Conservation (phyloP, 345 rosid genomes). For the Ricinus communis region DNA sequence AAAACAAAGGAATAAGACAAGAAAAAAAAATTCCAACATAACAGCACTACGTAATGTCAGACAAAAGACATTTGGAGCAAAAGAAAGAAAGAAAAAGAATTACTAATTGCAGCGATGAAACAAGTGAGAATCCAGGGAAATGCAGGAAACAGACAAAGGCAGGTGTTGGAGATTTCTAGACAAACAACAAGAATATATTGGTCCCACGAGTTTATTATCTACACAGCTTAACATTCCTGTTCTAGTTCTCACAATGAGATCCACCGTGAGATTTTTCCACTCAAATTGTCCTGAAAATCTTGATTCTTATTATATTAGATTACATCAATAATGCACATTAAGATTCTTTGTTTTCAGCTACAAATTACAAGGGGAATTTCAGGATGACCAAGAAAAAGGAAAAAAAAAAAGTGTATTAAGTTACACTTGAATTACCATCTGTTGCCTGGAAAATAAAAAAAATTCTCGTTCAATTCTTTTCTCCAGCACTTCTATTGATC, state of each 20-base stretch:
- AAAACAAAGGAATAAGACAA: conserved; percentile 31
- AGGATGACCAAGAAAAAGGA: conserved; percentile 11
- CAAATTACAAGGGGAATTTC: conserved; percentile 35
- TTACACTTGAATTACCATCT: conserved; percentile 37
- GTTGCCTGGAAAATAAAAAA: conserved; percentile 25
- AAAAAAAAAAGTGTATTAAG: conserved; percentile 18
- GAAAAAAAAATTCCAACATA: conserved; percentile 13
- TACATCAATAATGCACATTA: conserved; percentile 49
- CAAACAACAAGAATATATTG: conserved; percentile 11
- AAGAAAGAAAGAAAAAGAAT: neutral
- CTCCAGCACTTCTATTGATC: conserved; percentile 40
- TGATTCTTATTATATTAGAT: conserved; percentile 36
- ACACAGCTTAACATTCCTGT: too few species aligned
- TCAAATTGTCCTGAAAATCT: conserved; percentile 26
- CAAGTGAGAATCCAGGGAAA: conserved; percentile 32
- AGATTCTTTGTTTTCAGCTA: conserved; percentile 35
- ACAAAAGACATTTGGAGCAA: neutral
- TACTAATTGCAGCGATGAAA: conserved; percentile 16
- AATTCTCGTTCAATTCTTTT: conserved; percentile 47
- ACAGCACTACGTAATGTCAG: conserved; percentile 28
- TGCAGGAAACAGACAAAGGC: conserved; percentile 29
- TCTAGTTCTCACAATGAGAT: neutral
- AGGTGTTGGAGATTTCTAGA: conserved; percentile 31
- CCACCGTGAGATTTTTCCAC: conserved; percentile 19
- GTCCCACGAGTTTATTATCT: conserved; percentile 28